A percentile compares a stretch with the other conserved stretches of the same genome.
These are phyloP conservation scores for Xerocomellus amylosporus DNA, from an alignment of 768 basidiomycete genomes.

Conservation along the genomic window DNA sequence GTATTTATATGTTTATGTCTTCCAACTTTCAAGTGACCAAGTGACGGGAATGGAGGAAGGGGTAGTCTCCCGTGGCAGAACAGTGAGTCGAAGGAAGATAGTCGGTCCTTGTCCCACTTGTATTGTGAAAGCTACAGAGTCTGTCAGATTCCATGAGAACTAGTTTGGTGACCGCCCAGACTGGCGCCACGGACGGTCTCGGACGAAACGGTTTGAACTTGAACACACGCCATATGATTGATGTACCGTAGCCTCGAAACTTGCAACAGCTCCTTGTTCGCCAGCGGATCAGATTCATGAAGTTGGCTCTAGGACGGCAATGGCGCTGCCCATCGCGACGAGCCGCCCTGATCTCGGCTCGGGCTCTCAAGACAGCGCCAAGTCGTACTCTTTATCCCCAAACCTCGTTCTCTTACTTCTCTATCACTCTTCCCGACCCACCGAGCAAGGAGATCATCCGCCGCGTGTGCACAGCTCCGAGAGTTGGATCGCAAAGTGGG, in stretches of 20 bases:
- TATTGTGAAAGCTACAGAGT: no score
- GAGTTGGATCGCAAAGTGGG: neutral
- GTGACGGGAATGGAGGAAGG: neutral
- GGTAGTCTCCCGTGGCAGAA: neutral
- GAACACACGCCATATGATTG: slow-evolving; percentile 5
- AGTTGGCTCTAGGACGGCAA: slow-evolving; percentile 6
- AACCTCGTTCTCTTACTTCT: neutral
- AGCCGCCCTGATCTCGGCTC: slow-evolving; percentile 15
- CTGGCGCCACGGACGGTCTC: neutral
- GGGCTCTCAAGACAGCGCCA: slow-evolving; percentile 2
- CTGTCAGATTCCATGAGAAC: no score
- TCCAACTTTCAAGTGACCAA: neutral
- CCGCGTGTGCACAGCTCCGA: neutral
- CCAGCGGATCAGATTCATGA: slow-evolving; percentile 14
- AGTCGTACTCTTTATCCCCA: neutral
- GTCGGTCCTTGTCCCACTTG: no score
- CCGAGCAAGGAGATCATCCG: neutral
- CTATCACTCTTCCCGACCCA: neutral
- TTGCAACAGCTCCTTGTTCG: neutral
- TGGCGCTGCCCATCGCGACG: slow-evolving; percentile 13
- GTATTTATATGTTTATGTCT: neutral
- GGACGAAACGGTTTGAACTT: neutral
- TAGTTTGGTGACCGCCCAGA: neutral
- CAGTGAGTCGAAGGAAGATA: neutral
- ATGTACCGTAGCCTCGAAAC: slow-evolving; percentile 8